Percentiles rank a stretch among this genome's conserved stretches.
Evolutionary conservation across 2,329 filamentous ascomycete species (phyloP).

Genomic region (Botrytis cinerea): DNA sequence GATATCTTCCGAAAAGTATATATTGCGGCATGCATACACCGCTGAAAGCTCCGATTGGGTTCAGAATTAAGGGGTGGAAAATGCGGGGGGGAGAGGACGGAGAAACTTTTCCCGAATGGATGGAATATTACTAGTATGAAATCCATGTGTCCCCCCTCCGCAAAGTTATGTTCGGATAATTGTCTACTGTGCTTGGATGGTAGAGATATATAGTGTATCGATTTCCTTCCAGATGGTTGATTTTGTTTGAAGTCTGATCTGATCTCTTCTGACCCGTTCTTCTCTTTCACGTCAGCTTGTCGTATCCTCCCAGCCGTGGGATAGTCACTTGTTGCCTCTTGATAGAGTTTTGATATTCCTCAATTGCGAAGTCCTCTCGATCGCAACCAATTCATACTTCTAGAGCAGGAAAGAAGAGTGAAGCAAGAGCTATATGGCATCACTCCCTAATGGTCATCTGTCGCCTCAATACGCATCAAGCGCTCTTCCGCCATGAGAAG

Average conservation of each 20-base stretch:
- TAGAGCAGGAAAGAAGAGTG: not conserved
- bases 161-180: not conserved
- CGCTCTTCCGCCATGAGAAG: constrained; percentile 1
- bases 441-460: not conserved
- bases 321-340: too few relatives aligned
- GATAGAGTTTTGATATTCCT: not conserved
- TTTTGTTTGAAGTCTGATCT: not conserved
- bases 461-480: not conserved
- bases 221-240: not conserved
- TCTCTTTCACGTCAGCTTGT: not conserved
- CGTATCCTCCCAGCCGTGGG: not conserved
- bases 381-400: not conserved
- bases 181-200: not conserved
- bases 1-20: not conserved
- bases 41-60: not conserved
- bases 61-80: not conserved
- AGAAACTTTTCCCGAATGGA: constrained; percentile 6
- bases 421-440: not conserved
- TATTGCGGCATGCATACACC: not conserved
- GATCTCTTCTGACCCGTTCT: not conserved
- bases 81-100: not conserved
- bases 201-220: not conserved
- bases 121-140: not conserved
- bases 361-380: not conserved
- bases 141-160: not conserved